A percentile compares a stretch with the other conserved stretches of the same genome.
These are phyloP conservation scores for Ogataea kodamae DNA, from an alignment of 805 yeast genomes.

Conservation along the genomic window DNA sequence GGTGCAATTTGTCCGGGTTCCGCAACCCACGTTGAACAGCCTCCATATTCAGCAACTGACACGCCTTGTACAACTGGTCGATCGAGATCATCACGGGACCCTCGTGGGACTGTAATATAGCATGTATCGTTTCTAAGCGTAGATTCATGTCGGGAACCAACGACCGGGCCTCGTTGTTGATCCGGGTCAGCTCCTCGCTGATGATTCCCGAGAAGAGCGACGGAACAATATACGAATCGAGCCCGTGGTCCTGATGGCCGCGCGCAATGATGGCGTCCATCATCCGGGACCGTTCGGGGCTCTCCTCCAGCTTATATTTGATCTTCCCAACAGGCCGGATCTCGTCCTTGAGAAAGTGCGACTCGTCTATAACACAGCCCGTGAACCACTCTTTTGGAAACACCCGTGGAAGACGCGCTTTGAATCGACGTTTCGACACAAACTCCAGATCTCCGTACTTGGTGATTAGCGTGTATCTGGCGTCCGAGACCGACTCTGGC, in stretches of 20 bases:
- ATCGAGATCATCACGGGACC: constrained; percentile 42
- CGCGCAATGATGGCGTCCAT: constrained; percentile 29
- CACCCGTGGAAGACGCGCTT: constrained; percentile 52
- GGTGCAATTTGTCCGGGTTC: constrained; percentile 15
- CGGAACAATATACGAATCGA: constrained; percentile 31
- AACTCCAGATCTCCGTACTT: constrained; percentile 55
- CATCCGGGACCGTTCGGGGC: constrained; percentile 25
- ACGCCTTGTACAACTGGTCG: constrained; percentile 36
- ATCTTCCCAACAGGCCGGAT: constrained; percentile 33
- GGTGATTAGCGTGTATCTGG: constrained; percentile 54
- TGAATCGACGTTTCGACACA: constrained; percentile 42
- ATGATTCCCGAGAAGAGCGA: constrained; percentile 31
- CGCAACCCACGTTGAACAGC: constrained; percentile 21
- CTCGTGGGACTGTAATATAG: constrained; percentile 33
- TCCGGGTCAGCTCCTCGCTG: constrained; percentile 25
- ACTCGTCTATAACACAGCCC: constrained; percentile 30
- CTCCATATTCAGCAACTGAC: constrained; percentile 32
- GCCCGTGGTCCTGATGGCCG: constrained; percentile 14
- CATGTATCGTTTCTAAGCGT: constrained; percentile 35
- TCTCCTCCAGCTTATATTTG: constrained; percentile 32
- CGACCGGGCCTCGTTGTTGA: constrained; percentile 31
- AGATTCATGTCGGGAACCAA: constrained; percentile 31
- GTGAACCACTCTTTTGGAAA: constrained; percentile 39
- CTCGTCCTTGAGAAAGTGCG: constrained; percentile 17
- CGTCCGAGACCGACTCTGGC: constrained; percentile 48